Conservation (phyloP, 2,329 filamentous ascomycete genomes). For the Byssoonygena ceratinophila region DNA sequence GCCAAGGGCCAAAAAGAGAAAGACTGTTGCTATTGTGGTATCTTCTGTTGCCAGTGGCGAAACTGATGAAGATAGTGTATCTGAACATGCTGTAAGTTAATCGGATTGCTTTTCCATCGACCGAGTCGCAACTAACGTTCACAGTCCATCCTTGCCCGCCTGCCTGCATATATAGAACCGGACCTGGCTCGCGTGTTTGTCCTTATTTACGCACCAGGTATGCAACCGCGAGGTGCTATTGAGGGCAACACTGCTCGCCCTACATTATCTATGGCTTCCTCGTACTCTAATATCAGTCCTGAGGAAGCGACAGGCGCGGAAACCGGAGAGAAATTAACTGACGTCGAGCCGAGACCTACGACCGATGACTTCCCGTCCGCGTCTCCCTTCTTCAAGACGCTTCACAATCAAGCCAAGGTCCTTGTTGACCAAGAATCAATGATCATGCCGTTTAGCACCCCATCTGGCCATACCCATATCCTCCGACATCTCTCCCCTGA, state of each 20-base stretch:
- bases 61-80: constrained; percentile 43
- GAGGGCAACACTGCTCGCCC: constrained; percentile 41
- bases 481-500: constrained; percentile 77
- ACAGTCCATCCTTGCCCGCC: constrained; percentile 77
- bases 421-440: constrained; percentile 77
- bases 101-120: not conserved
- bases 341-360: constrained; percentile 38
- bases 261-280: constrained; percentile 60
- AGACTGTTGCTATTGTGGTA: constrained; percentile 77
- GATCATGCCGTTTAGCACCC: constrained; percentile 78
- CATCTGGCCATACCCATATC: constrained; percentile 75
- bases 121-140: not conserved
- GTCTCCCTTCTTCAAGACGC: constrained; percentile 59
- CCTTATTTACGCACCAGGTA: constrained; percentile 73
- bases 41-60: constrained; percentile 61
- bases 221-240: constrained; percentile 50
- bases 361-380: constrained; percentile 35
- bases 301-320: constrained; percentile 47
- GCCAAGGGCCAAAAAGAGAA: constrained; percentile 43
- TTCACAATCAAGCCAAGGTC: constrained; percentile 67
- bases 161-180: constrained; percentile 66
- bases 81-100: constrained; percentile 68
- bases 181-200: constrained; percentile 69
- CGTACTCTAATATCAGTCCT: constrained; percentile 75
- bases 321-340: constrained; percentile 44